These are phyloP conservation scores for Cryptomeria japonica DNA, from an alignment of 75 land plant genomes.

Conservation along the genomic window DNA sequence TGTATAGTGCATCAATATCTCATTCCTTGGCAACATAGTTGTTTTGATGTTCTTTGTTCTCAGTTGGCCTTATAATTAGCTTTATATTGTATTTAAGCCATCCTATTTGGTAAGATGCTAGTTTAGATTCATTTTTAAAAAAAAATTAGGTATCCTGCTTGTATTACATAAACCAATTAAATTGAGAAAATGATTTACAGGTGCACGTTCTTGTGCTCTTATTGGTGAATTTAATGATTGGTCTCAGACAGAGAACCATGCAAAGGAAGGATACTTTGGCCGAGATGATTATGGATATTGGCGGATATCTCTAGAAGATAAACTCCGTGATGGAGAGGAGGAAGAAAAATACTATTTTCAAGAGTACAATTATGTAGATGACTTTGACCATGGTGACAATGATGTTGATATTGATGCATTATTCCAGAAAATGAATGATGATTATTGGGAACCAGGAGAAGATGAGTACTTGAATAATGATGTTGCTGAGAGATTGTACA, in stretches of 20 bases:
- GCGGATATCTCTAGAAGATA: slow-evolving; percentile 86
- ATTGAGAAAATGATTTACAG: slow-evolving; percentile 30
- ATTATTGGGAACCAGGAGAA: slow-evolving; percentile 99
- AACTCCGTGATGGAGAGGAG: slow-evolving; percentile 76
- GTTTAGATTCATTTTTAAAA: background rate
- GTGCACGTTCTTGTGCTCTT: slow-evolving; percentile 86
- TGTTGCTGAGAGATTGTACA: slow-evolving; percentile 64
- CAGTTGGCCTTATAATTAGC: slow-evolving; percentile 3
- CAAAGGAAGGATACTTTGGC: slow-evolving; percentile 78
- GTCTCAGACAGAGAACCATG: slow-evolving; percentile 79
- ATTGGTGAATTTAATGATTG: slow-evolving; percentile 94
- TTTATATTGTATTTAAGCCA: background rate
- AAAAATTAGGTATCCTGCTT: background rate
- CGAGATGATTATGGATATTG: slow-evolving; percentile 96
- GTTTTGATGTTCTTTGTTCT: background rate
- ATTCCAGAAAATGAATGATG: slow-evolving; percentile 69
- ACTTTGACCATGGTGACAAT: slow-evolving; percentile 88
- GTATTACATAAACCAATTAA: background rate
- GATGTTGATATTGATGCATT: slow-evolving; percentile 70
- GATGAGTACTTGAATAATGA: slow-evolving; percentile 58
- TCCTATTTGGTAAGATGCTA: background rate
- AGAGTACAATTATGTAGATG: slow-evolving; percentile 87
- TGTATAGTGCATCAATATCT: background rate
- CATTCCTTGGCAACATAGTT: background rate
- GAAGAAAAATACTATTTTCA: slow-evolving; percentile 75